Percentiles rank a stretch among this genome's conserved stretches.
These are phyloP conservation scores for Amaranthus hypochondriacus DNA, from an alignment of 148 eudicot species.

Conservation along the genomic window DNA sequence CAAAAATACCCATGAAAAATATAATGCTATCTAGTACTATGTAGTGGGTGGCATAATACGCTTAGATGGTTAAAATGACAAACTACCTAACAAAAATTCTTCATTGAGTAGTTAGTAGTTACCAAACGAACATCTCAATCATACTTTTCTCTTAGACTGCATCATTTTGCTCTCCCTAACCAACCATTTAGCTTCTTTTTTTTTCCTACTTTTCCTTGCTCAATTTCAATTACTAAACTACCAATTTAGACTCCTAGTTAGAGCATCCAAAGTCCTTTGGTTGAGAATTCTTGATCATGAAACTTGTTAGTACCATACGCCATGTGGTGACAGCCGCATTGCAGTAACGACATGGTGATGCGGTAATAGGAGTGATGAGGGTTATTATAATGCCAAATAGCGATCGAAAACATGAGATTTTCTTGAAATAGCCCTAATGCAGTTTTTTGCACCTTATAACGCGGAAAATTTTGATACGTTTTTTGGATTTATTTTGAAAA, in stretches of 20 bases:
- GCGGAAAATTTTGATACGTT: too few relatives aligned
- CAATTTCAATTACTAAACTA: constrained; percentile 5
- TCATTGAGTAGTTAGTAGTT: constrained; percentile 15
- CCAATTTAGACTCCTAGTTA: not conserved
- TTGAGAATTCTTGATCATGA: not conserved
- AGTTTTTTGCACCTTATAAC: too few relatives aligned
- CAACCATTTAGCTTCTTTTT: constrained; percentile 19
- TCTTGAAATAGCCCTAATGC: too few relatives aligned
- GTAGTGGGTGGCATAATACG: constrained; percentile 9
- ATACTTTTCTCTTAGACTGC: constrained; percentile 20
- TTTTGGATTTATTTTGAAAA: too few relatives aligned
- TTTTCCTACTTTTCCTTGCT: not conserved
- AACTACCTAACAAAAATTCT: constrained; percentile 21
- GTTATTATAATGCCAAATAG: too few relatives aligned
- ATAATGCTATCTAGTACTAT: not conserved
- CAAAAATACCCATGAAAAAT: constrained; percentile 14
- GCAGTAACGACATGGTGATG: too few relatives aligned
- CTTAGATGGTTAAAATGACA: constrained; percentile 20
- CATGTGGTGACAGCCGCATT: too few relatives aligned
- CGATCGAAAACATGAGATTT: too few relatives aligned
- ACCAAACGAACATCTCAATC: constrained; percentile 25
- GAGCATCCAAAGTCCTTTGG: constrained; percentile 5
- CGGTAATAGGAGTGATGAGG: too few relatives aligned
- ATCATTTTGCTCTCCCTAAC: constrained; percentile 15
- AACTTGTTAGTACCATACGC: not conserved